A percentile compares a stretch with the other conserved stretches of the same genome.
These are phyloP conservation scores for Dictyostelium discoideum DNA, from an alignment of 78 protist genomes.

Conservation along the genomic window DNA sequence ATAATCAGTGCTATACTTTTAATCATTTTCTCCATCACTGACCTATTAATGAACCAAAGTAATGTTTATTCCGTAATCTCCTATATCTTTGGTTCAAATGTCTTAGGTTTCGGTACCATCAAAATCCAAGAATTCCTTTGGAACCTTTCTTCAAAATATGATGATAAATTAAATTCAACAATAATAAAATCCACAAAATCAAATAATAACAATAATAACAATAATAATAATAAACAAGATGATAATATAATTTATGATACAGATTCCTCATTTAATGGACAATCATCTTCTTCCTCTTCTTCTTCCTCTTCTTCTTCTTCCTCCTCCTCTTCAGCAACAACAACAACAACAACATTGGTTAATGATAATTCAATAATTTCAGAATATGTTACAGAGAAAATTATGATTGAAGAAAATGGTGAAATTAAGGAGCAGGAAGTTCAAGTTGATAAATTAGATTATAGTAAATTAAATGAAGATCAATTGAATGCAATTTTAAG, in stretches of 20 bases:
- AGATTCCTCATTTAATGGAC: background rate
- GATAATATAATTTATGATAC: slow-evolving; percentile 19
- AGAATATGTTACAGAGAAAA: background rate
- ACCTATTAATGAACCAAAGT: background rate
- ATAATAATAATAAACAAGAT: background rate
- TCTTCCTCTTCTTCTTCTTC: background rate
- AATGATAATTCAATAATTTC: background rate
- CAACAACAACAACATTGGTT: background rate
- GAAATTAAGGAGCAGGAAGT: background rate
- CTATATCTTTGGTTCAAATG: slow-evolving; percentile 46
- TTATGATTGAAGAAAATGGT: slow-evolving; percentile 2
- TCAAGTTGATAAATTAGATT: slow-evolving; percentile 17
- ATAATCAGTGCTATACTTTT: background rate
- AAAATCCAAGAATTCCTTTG: slow-evolving; percentile 33
- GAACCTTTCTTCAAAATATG: slow-evolving; percentile 6
- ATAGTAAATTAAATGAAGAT: slow-evolving; percentile 27
- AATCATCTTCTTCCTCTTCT: no score
- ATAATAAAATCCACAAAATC: background rate
- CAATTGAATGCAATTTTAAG: slow-evolving; percentile 44
- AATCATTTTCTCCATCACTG: slow-evolving; percentile 2
- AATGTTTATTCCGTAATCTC: background rate
- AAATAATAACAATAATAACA: background rate
- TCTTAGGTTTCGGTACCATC: slow-evolving; percentile 37
- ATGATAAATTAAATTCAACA: background rate
- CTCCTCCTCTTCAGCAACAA: background rate